Evolutionary conservation across 2,329 filamentous ascomycete species (phyloP).

Genomic region (Akanthomyces uredinophilus): DNA sequence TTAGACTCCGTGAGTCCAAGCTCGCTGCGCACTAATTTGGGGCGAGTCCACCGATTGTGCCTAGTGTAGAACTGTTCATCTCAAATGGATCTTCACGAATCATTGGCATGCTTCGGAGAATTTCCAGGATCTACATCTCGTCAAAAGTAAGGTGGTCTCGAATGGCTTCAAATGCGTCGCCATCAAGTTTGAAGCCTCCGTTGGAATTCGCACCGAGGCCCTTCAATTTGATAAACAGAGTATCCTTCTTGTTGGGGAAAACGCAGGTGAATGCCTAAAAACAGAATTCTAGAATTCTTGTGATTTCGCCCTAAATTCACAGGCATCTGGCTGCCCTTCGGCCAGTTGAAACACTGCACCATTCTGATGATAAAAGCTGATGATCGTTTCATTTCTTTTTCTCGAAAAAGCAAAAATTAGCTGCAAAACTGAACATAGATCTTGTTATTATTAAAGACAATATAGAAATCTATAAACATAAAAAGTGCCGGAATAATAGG

Average conservation of each 20-base stretch:
- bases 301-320: constrained; percentile 30
- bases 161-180: background rate
- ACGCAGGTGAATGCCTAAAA: constrained; percentile 2
- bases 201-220: background rate
- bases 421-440: constrained; percentile 34
- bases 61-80: constrained; percentile 17
- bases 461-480: constrained; percentile 38
- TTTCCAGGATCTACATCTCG: constrained; percentile 14
- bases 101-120: constrained; percentile 15
- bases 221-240: constrained; percentile 18
- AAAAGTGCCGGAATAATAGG: constrained; percentile 38
- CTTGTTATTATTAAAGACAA: constrained; percentile 34
- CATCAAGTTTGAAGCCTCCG: background rate
- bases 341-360: constrained; percentile 38
- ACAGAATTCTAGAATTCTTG: constrained; percentile 28
- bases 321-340: constrained; percentile 25
- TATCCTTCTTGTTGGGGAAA: constrained; percentile 14
- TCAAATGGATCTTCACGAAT: constrained; percentile 18
- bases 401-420: too few relatives aligned
- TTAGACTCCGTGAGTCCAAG: constrained; percentile 12
- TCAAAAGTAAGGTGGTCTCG: constrained; percentile 14
- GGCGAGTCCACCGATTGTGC: constrained; percentile 17
- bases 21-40: constrained; percentile 15
- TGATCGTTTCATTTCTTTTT: too few relatives aligned
- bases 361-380: background rate